These are phyloP conservation scores for Aechmea fasciata DNA, from an alignment of 176 grass and related monocot genomes.

Conservation along the genomic window DNA sequence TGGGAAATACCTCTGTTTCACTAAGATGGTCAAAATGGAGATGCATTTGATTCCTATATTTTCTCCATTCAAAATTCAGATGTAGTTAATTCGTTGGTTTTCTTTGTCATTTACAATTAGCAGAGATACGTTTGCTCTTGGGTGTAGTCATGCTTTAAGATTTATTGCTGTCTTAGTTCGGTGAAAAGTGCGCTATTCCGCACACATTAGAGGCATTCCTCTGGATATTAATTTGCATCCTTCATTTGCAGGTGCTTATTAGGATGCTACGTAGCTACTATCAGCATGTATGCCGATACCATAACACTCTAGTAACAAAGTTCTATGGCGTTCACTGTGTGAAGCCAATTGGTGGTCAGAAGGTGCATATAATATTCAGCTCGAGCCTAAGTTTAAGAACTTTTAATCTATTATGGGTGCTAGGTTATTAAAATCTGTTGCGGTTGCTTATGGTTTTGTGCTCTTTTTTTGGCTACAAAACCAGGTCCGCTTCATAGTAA, in stretches of 20 bases:
- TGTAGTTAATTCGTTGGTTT: not conserved
- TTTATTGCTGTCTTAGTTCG: not conserved
- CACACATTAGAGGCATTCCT: not conserved
- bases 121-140: not conserved
- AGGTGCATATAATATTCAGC: constrained; percentile 26
- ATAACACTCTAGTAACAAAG: constrained; percentile 51
- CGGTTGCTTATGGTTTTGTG: not conserved
- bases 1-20: too few species aligned
- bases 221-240: not conserved
- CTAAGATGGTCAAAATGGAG: not conserved
- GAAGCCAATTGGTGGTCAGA: constrained; percentile 62
- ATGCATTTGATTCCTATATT: not conserved
- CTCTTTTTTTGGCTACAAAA: constrained; percentile 10
- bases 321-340: constrained; percentile 70
- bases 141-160: too few species aligned
- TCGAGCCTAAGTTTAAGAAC: too few species aligned
- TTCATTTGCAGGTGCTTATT: constrained; percentile 43
- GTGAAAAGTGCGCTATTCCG: not conserved
- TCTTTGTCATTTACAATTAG: not conserved
- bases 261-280: constrained; percentile 61
- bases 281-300: constrained; percentile 42
- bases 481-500: constrained; percentile 63
- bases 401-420: not conserved
- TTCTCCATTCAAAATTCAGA: not conserved
- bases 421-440: not conserved